These are phyloP conservation scores for Micromonas pusilla DNA, from an alignment of 139 green algal species.

Conservation along the genomic window DNA sequence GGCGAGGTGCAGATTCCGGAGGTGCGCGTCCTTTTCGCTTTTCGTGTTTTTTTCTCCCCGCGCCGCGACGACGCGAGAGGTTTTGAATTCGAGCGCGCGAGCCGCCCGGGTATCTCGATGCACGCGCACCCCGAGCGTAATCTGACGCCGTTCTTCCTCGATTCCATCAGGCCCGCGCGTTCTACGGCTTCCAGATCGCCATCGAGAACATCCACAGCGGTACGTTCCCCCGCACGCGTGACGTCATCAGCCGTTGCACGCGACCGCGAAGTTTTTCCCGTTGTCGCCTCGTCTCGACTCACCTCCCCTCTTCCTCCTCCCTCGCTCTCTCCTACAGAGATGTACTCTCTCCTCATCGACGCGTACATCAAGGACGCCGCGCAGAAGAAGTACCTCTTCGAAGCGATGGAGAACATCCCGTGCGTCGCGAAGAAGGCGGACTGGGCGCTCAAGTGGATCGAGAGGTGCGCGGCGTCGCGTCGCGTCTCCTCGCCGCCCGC, in stretches of 20 bases:
- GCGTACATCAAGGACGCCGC: conserved; percentile 52
- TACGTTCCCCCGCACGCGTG: background rate
- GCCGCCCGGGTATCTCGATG: background rate
- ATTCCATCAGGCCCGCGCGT: conserved; percentile 29
- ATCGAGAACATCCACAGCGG: conserved; percentile 44
- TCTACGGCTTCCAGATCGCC: conserved; percentile 43
- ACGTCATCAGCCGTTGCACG: background rate
- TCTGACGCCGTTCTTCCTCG: background rate
- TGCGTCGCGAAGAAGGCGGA: conserved; percentile 52
- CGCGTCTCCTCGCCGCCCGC: too few species aligned
- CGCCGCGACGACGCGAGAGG: background rate
- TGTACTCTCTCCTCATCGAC: conserved; percentile 70
- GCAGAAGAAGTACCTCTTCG: conserved; percentile 50
- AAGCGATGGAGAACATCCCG: conserved; percentile 53
- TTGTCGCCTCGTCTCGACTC: background rate
- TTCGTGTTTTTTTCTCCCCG: background rate
- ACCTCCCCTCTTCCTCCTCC: background rate
- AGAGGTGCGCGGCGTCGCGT: too few species aligned
- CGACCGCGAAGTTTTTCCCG: background rate
- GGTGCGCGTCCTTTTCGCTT: background rate
- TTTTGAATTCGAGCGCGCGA: background rate
- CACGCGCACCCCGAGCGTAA: background rate
- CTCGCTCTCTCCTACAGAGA: conserved; percentile 39
- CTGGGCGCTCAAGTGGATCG: conserved; percentile 43
- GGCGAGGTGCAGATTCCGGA: conserved; percentile 37